Evolutionary conservation across 1,139 yeast genomes (phyloP).

Genomic region (Scheffersomyces parashehatae): DNA sequence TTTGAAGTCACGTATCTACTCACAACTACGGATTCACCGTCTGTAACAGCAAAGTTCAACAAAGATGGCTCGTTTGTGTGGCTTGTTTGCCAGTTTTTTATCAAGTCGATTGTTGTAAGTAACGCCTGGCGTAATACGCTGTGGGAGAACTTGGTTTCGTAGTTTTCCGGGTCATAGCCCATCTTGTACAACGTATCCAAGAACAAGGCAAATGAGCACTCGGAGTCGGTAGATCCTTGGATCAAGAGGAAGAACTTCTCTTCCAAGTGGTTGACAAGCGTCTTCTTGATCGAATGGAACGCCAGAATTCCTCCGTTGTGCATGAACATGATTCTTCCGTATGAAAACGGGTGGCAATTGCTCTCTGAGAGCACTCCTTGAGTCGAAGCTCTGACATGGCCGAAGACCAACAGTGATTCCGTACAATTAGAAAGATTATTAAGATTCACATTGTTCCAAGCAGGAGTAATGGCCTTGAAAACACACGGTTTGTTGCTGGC

Average conservation of each 20-base stretch:
- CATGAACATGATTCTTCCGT: constrained; percentile 89
- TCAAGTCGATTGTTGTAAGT: constrained; percentile 66
- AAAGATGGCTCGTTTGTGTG: constrained; percentile 72
- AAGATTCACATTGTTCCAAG: constrained; percentile 94
- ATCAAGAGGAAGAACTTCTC: constrained; percentile 78
- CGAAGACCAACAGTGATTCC: constrained; percentile 79
- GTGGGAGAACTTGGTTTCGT: constrained; percentile 44
- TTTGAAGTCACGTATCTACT: constrained; percentile 85
- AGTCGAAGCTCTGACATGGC: constrained; percentile 94
- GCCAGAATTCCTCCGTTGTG: constrained; percentile 91
- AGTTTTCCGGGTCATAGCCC: constrained; percentile 68
- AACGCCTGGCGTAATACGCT: constrained; percentile 66
- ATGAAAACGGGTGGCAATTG: constrained; percentile 93
- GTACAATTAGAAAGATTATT: constrained; percentile 87
- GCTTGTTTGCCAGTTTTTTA: constrained; percentile 64
- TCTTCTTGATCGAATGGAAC: constrained; percentile 72
- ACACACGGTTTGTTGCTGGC: constrained; percentile 66
- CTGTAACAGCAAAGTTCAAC: constrained; percentile 92
- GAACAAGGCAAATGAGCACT: constrained; percentile 89
- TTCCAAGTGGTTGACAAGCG: constrained; percentile 65
- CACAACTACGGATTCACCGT: constrained; percentile 85
- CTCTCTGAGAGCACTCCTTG: constrained; percentile 93
- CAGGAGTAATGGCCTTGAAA: constrained; percentile 93
- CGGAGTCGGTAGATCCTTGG: constrained; percentile 95
- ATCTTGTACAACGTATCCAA: constrained; percentile 72